A percentile compares a stretch with the other conserved stretches of the same genome.
Evolutionary conservation across 2,329 filamentous ascomycete species (phyloP).

Genomic region (Diaporthe velutina): DNA sequence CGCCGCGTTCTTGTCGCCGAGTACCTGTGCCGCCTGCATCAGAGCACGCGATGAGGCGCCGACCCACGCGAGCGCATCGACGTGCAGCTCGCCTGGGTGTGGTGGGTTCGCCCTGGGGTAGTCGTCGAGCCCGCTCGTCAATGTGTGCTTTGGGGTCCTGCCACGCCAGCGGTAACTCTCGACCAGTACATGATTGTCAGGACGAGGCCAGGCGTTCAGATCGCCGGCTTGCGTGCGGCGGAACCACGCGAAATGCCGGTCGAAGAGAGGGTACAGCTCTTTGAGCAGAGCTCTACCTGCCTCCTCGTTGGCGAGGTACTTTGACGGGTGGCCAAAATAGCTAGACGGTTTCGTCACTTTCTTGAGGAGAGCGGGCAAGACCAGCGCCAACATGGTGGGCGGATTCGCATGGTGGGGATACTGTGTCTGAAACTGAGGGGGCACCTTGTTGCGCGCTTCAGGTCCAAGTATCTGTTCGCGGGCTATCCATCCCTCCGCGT

Average conservation of each 20-base stretch:
- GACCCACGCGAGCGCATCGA: slow-evolving; percentile 93
- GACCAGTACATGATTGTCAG: slow-evolving; percentile 58
- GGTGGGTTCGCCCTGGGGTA: slow-evolving; percentile 93
- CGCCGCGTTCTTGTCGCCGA: slow-evolving; percentile 81
- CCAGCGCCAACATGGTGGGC: slow-evolving; percentile 84
- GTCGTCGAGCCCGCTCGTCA: slow-evolving; percentile 92
- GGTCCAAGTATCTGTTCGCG: slow-evolving; percentile 90
- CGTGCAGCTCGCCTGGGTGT: slow-evolving; percentile 90
- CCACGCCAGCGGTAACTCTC: slow-evolving; percentile 94
- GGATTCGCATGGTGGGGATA: slow-evolving; percentile 96
- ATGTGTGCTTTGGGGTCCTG: slow-evolving; percentile 82
- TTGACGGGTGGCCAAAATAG: slow-evolving; percentile 69
- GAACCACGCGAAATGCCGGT: slow-evolving; percentile 91
- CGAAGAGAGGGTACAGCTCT: slow-evolving; percentile 85
- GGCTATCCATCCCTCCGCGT: slow-evolving; percentile 93
- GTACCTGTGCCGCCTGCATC: slow-evolving; percentile 77
- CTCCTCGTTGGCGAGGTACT: slow-evolving; percentile 50
- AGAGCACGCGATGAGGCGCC: slow-evolving; percentile 88
- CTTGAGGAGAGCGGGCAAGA: slow-evolving; percentile 83
- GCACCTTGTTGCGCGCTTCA: slow-evolving; percentile 92
- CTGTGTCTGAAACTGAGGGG: slow-evolving; percentile 87
- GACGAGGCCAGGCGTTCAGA: slow-evolving; percentile 64
- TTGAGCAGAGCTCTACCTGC: slow-evolving; percentile 76
- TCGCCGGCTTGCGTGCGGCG: slow-evolving; percentile 87
- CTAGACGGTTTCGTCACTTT: slow-evolving; percentile 73